These are phyloP conservation scores for Thalassiosira hispida DNA, from an alignment of 352 stramenopile genomes.

Conservation along the genomic window DNA sequence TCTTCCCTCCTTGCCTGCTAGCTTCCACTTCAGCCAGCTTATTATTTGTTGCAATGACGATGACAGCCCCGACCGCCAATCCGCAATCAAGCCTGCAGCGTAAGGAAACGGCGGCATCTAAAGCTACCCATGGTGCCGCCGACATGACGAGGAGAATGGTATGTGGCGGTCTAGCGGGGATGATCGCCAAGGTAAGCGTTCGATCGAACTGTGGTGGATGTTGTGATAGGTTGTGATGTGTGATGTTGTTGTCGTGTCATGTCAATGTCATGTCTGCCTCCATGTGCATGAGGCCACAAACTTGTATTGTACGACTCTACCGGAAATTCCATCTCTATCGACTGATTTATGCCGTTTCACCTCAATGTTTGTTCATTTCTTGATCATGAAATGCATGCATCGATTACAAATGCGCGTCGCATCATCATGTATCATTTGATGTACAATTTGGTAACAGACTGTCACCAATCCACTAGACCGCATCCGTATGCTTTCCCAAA, in stretches of 20 bases:
- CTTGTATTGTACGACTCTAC: too few species aligned
- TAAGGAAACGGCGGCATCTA: slow-evolving; percentile 15
- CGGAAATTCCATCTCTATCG: too few species aligned
- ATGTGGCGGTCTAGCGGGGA: slow-evolving; percentile 81
- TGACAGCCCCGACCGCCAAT: background rate
- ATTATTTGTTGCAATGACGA: too few species aligned
- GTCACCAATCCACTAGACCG: slow-evolving; percentile 84
- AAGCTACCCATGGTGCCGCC: slow-evolving; percentile 41
- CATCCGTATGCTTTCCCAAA: slow-evolving; percentile 85
- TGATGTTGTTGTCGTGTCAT: background rate
- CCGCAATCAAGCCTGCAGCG: slow-evolving; percentile 24
- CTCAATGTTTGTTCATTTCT: too few species aligned
- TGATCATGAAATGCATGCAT: too few species aligned
- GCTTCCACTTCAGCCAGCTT: too few species aligned
- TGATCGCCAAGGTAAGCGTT: slow-evolving; percentile 81
- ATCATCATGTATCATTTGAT: too few species aligned
- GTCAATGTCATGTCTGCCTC: background rate
- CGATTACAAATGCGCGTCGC: too few species aligned
- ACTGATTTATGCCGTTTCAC: too few species aligned
- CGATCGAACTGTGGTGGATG: background rate
- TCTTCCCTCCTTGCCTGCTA: too few species aligned
- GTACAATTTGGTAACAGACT: too few species aligned
- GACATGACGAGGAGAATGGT: slow-evolving; percentile 76
- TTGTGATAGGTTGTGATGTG: background rate
- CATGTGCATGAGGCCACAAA: background rate